Evolutionary conservation across 2,329 filamentous ascomycete species (phyloP).

Genomic region (Colletotrichum chlorophyti): DNA sequence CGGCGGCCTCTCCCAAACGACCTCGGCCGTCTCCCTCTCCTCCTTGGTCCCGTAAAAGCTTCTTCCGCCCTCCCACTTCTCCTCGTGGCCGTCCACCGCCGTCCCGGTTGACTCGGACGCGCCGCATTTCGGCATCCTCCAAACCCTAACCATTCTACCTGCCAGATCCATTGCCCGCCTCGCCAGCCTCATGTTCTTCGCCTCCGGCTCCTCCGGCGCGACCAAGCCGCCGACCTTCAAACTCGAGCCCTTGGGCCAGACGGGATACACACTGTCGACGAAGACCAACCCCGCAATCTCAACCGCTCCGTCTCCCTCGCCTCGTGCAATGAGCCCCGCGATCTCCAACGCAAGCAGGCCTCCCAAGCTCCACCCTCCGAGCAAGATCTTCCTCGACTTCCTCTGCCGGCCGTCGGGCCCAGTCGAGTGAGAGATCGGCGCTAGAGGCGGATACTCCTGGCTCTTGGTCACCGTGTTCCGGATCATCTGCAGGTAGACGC

Average conservation of each 20-base stretch:
- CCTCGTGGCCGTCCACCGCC: not conserved
- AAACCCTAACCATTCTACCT: slow-evolving; percentile 45
- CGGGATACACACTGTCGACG: slow-evolving; percentile 56
- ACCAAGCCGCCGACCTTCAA: slow-evolving; percentile 21
- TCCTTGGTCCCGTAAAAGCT: slow-evolving; percentile 3
- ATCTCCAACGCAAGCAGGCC: slow-evolving; percentile 59
- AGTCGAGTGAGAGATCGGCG: slow-evolving; percentile 33
- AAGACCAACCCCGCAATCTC: slow-evolving; percentile 57
- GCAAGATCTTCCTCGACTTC: slow-evolving; percentile 44
- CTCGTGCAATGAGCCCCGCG: slow-evolving; percentile 50
- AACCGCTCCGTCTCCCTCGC: slow-evolving; percentile 35
- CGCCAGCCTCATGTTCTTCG: slow-evolving; percentile 42
- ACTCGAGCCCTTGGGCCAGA: slow-evolving; percentile 25
- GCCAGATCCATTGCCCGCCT: slow-evolving; percentile 51
- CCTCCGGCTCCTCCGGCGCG: slow-evolving; percentile 37
- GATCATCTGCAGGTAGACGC: slow-evolving; percentile 55
- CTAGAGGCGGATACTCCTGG: slow-evolving; percentile 7
- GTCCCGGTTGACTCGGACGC: not conserved
- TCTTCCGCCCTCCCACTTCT: not conserved
- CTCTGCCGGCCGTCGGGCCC: slow-evolving; percentile 20
- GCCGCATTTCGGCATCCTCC: slow-evolving; percentile 47
- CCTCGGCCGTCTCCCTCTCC: slow-evolving; percentile 27
- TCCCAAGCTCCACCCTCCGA: slow-evolving; percentile 65
- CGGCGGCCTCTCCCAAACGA: slow-evolving; percentile 40
- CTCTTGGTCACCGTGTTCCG: slow-evolving; percentile 39